These are phyloP conservation scores for Microcyclospora pomicola DNA, from an alignment of 2,329 filamentous ascomycete species.

Conservation along the genomic window DNA sequence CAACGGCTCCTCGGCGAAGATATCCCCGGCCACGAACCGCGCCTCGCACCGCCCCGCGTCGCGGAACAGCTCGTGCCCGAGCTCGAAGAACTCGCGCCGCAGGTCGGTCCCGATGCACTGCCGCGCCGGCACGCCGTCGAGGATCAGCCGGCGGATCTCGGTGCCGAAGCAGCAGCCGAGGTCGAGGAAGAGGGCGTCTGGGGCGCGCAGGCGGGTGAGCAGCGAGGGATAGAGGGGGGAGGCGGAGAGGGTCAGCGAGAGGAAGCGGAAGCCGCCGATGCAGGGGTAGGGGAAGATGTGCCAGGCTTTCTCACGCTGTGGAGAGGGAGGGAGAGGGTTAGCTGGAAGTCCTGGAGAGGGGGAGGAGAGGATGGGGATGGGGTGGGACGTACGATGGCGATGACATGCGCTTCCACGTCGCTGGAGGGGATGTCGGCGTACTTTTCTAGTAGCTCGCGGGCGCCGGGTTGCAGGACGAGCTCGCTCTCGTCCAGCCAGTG, in stretches of 20 bases:
- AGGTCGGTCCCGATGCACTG: slow-evolving; percentile 23
- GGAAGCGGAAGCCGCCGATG: slow-evolving; percentile 7
- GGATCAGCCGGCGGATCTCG: slow-evolving; percentile 26
- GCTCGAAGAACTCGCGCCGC: slow-evolving; percentile 20
- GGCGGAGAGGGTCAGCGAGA: slow-evolving; percentile 8
- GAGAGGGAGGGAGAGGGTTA: no score
- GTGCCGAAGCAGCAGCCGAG: slow-evolving; percentile 29
- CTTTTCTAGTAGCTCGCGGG: no score
- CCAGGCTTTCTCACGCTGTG: slow-evolving; percentile 7
- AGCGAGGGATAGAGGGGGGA: slow-evolving; percentile 15
- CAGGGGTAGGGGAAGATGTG: slow-evolving; percentile 7
- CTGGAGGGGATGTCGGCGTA: no score
- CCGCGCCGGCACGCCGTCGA: slow-evolving; percentile 23
- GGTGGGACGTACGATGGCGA: no score
- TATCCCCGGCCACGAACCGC: slow-evolving; percentile 22
- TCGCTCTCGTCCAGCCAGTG: no score
- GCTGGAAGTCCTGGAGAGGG: no score
- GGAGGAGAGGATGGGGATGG: no score
- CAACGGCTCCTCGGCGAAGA: slow-evolving; percentile 15
- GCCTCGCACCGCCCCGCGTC: slow-evolving; percentile 21
- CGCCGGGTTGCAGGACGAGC: no score
- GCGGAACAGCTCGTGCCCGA: slow-evolving; percentile 27
- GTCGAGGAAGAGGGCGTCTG: slow-evolving; percentile 25
- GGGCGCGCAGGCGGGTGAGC: slow-evolving; percentile 11
- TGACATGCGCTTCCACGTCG: no score